These are phyloP conservation scores for Zopfia rhizophila DNA, from an alignment of 2,329 filamentous ascomycete species.

Conservation along the genomic window DNA sequence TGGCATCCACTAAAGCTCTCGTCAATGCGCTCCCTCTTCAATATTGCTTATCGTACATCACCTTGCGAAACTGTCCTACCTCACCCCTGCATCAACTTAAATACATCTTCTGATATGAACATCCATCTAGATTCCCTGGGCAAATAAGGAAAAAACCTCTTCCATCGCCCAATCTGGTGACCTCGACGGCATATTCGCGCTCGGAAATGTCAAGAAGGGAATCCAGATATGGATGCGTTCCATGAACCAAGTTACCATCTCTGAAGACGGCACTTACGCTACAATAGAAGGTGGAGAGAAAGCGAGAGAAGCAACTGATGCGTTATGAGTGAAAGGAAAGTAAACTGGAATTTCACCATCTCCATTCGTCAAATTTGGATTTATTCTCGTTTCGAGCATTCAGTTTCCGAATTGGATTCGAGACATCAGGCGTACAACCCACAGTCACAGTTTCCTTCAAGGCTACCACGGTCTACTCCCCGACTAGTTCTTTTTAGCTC, in stretches of 20 bases:
- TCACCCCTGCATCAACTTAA: too few species aligned
- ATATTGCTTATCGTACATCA: too few species aligned
- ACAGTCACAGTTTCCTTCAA: slow-evolving; percentile 25
- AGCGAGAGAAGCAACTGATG: slow-evolving; percentile 36
- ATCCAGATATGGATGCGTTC: slow-evolving; percentile 17
- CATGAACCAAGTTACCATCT: slow-evolving; percentile 38
- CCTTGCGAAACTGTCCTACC: too few species aligned
- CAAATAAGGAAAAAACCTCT: slow-evolving; percentile 10
- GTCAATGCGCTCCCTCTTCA: too few species aligned
- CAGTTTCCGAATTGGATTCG: too few species aligned
- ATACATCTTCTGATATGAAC: background rate
- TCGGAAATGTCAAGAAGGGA: slow-evolving; percentile 6
- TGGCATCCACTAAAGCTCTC: too few species aligned
- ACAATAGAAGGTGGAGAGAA: slow-evolving; percentile 45
- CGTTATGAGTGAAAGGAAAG: slow-evolving; percentile 41
- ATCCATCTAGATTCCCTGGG: slow-evolving; percentile 9
- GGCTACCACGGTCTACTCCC: slow-evolving; percentile 19
- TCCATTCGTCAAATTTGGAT: slow-evolving; percentile 17
- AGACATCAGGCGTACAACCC: too few species aligned
- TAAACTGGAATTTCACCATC: slow-evolving; percentile 21
- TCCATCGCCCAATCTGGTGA: slow-evolving; percentile 12
- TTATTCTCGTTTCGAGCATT: slow-evolving; percentile 11
- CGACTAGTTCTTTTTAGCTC: slow-evolving; percentile 16
- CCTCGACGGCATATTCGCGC: slow-evolving; percentile 6
- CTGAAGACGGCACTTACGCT: slow-evolving; percentile 37